phyloP scores from a whole-genome alignment of 2,329 filamentous ascomycete species.

The Phaeosphaeriaceae sp. region DNA sequence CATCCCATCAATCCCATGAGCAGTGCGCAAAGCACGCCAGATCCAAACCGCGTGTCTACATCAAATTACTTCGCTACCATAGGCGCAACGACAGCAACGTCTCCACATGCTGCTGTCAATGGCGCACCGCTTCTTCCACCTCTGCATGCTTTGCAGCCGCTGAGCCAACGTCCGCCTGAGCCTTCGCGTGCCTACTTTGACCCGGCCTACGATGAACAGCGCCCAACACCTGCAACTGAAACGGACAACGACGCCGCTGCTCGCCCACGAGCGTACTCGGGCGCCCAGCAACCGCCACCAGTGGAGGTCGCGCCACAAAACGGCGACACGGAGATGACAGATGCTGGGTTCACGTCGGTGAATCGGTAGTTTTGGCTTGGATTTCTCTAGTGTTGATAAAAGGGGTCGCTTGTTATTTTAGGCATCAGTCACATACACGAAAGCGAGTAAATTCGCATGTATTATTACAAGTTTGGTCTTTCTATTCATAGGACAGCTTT shows the following conservation, averaged over 20 bases:
- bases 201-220: slow-evolving; percentile 41
- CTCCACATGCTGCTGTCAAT: slow-evolving; percentile 36
- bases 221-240: slow-evolving; percentile 26
- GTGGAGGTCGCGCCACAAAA: slow-evolving; percentile 38
- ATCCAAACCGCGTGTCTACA: slow-evolving; percentile 34
- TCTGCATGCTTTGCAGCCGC: slow-evolving; percentile 33
- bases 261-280: slow-evolving; percentile 36
- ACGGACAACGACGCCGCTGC: slow-evolving; percentile 30
- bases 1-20: slow-evolving; percentile 39
- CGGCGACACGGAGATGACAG: slow-evolving; percentile 52
- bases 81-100: slow-evolving; percentile 27
- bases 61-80: slow-evolving; percentile 41
- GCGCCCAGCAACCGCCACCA: slow-evolving; percentile 27
- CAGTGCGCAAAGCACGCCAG: slow-evolving; percentile 49
- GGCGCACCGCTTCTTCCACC: slow-evolving; percentile 33
- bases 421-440: slow-evolving; percentile 5
- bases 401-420: background rate
- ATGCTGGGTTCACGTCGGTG: slow-evolving; percentile 47
- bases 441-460: background rate
- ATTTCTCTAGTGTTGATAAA: slow-evolving; percentile 5
- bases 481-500: background rate
- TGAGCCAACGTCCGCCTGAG: slow-evolving; percentile 8
- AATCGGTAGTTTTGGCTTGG: slow-evolving; percentile 37
- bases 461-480: background rate
- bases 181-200: slow-evolving; percentile 38